Evolutionary conservation across 2,329 filamentous ascomycete species (phyloP).

Genomic region (Penicillium digitatum): DNA sequence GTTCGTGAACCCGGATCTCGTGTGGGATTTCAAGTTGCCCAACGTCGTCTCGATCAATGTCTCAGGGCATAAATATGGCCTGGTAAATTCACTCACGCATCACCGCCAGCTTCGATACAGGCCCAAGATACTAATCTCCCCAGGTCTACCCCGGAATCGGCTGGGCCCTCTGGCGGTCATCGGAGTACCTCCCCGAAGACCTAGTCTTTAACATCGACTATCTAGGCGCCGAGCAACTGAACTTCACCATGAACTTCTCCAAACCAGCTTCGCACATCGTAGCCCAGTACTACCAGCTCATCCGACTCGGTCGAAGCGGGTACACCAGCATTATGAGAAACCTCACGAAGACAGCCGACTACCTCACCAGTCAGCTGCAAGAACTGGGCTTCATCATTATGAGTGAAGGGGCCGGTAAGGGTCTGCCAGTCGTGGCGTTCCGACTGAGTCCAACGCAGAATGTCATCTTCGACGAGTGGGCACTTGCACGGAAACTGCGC

Average conservation of each 20-base stretch:
- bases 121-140: neutral
- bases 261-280: constrained; percentile 93
- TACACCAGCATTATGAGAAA: constrained; percentile 58
- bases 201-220: constrained; percentile 99
- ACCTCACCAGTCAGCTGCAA: constrained; percentile 68
- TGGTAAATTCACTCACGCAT: constrained; percentile 36
- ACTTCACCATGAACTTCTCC: constrained; percentile 95
- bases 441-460: constrained; percentile 58
- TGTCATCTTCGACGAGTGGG: constrained; percentile 66
- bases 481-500: constrained; percentile 75
- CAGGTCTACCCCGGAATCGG: constrained; percentile 82
- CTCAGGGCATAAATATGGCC: constrained; percentile 46
- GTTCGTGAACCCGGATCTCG: constrained; percentile 36
- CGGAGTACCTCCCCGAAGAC: constrained; percentile 80
- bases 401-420: constrained; percentile 69
- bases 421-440: constrained; percentile 85
- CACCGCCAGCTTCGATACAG: neutral
- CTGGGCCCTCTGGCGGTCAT: constrained; percentile 84
- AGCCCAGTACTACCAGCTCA: constrained; percentile 95
- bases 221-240: constrained; percentile 88
- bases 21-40: constrained; percentile 28
- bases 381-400: constrained; percentile 79
- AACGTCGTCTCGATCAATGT: constrained; percentile 57
- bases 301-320: constrained; percentile 64
- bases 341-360: constrained; percentile 80